Evolutionary conservation across 306 rosid genomes (phyloP), one percentile per base, ranked within the genome.

Genomic region (Morella rubra): DNA sequence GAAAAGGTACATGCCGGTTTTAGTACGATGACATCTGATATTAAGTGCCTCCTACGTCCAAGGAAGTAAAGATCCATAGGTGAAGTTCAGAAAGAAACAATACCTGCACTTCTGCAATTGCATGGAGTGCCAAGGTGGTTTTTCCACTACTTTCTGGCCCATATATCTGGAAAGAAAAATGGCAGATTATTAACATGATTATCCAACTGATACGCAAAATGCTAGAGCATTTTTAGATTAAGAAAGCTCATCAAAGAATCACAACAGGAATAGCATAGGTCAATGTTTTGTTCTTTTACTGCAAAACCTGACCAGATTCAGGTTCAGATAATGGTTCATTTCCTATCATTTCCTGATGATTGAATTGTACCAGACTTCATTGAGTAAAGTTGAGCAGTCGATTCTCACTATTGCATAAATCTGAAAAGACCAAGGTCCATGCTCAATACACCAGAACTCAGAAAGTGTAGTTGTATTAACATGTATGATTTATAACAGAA

Each of bases 101-200:
- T 83, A 95, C 97, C 93, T 95, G 99, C 75, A 95, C 97, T 87
- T 95, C 97, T 44, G 97, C 97, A 73, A 95, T 95, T 72, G 97
- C 99, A 84, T 95, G 99, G 77, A 95, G 95, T 69, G 99, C 99
- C 72, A 95, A 64, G 79, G 99, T 95, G 78, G 99, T 95, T 85
- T 95, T 95, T 74, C 99, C 97, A 87, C 99, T 92, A 87, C 99
- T 95, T 85, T 95, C 99, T 53, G 96, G 99, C 75, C 97, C 99
- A 86, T 73, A 95, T 83, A 95, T 95, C 99, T 95, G 80, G 51
- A 81, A 80, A 74, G 24, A 70, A 44, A 75, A 41, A 73, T 42
- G 76, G 74, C 59, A 68, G 56, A 81, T 47, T 76, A 27, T 52
- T 32, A 32, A 51, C 80, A 78, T 77, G 61, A 40, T 53, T 44